Base-by-base conservation (phyloP, 352 stramenopile genomes). In the Phytophthora megakarya region DNA sequence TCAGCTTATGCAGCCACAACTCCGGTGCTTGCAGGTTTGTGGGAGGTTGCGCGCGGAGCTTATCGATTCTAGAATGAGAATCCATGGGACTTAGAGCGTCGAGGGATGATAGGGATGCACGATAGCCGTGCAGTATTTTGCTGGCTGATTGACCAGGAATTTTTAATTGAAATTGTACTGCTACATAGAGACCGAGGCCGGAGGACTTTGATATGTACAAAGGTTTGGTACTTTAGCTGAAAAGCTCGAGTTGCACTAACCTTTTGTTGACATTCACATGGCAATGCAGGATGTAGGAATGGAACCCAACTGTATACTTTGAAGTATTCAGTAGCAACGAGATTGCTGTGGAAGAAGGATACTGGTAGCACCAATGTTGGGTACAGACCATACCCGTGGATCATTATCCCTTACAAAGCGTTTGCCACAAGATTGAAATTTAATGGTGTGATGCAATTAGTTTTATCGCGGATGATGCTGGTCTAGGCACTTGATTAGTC, bases 1-100 rank as follows among this genome's bases (percentile, higher is more conserved):
- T 78, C 73, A 21, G 83, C 70, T 39, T 84, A 75, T 61, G 23
- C 67, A 39, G 42, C 69, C 23, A 52, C 53, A 21, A 56, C 62
- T 16, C 56, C 74, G 13, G 53, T 84, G 43, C 33, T 77, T 11
- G 26, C 79, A 40, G 49, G 65, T 23, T 45, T 88, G 45, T 78
- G 59, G 54, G 33, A 65, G 19, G 49, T 88, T 28, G 56, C 63
- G 13, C 65, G 67, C 15, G 69, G 84, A 30, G 83, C 80, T 3
- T 92, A 92, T 64, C 72, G 78, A 49, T 67, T 88, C 32, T 82
- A 70, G 72, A 70, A 42, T 67, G 51, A 70, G 72, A 70, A 42
- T 67, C 45, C 46, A 60, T 61, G 44, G 47, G 51, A 54, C 50
- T 68, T 75, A 69, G 59, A 69, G 39, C 44, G 47, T 54, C 21